Evolutionary conservation across 2,329 filamentous ascomycete genomes (phyloP), one percentile per base, ranked within the genome.

Genomic region (Fusarium sp.): DNA sequence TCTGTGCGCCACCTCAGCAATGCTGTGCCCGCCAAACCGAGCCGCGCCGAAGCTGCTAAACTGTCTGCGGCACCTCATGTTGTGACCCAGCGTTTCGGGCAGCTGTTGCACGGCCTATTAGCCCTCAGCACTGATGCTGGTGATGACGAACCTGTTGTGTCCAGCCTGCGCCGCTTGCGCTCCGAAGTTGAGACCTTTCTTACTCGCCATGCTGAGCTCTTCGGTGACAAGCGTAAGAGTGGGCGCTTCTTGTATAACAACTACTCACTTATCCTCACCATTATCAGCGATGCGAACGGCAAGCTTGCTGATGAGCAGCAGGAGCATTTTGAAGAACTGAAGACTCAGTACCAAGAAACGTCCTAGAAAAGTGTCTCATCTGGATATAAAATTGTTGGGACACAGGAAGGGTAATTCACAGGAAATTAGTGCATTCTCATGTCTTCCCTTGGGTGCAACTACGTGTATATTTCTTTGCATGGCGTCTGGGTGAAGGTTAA

Each of bases 201-300:
- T 68, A 89, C 89, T 10, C 94, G 93, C 79, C 86, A 95, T 66
- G 93, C 93, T 78, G 92, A 94, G 74, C 85, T 86, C 1, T 93
- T 95, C 70, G 90, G 89, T 3, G 95, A 97, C 77, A 87, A 89
- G 71, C 89, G 94, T 79, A 97, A 97, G 83, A 87, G 92, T 73
- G 92, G 95, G 74, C 87, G 96, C 48, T 98, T 98, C 79, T 82
- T 99, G 77, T 96, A 93, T 79, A 99, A 98, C 80, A 99, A 99
- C 81, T 98, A 97, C 82, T 97, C 94, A 60, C 86, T 99, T 72
- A 89, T 99, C n/a, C 86, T 94, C 77, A 98, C 96, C 16, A 98
- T 99, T 70, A 93, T 99, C 72, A 90, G 92, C 78, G 92, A 95
- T 76, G 87, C 90, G 9, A 86, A 87, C 16, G 94, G 94, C 8